Base-by-base conservation (phyloP, 768 basidiomycete genomes). In the Lactifluus rugatus region DNA sequence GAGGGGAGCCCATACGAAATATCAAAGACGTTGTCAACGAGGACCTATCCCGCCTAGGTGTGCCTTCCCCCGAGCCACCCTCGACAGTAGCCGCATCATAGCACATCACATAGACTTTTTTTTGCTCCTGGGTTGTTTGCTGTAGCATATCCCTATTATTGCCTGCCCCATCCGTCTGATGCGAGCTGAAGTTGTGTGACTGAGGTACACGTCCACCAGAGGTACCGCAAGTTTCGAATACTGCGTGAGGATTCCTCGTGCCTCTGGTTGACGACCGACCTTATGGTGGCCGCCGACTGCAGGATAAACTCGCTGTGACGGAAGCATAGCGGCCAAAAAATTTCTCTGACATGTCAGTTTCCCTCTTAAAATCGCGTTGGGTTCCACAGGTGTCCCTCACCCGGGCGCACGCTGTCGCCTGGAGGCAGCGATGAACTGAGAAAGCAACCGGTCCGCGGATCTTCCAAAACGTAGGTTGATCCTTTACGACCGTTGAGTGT, bases 1-100 rank as follows among this genome's bases (percentile, higher is more conserved):
- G 77, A 57, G 93, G 93, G 39, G 84, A 95, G 70, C 76, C 79
- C 52, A 87, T 92, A 71, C 82, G 85, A 57, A 78, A 75, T 57
- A 78, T 88, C 63, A 73, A 79, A 62, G 84, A 89, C 66, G 80
- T 84, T 50, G 68, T 88, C 62, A 75, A 82, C 54, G 81, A 82
- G 55, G 81, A 85, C 57, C 66, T 78, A 54, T 54, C 55, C 17
- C 61, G 55, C 36, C 36, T 66, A 21, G 48, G 48, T 44, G 36
- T 21, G 16, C 23, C 57, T 0, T 23, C 42, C 23, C 19, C 51
- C 25, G 57, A 52, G 26, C 53, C 57, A 5, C 39, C 62, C 17
- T 16, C 61, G 23, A 23, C 46, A 49, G 54, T 61, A 10, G 45
- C 46, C 5, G 37, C 53, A 5, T 34, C 60, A 52, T 60, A 60